Conservation (phyloP, 768 basidiomycete species). For the Jaapia argillacea region DNA sequence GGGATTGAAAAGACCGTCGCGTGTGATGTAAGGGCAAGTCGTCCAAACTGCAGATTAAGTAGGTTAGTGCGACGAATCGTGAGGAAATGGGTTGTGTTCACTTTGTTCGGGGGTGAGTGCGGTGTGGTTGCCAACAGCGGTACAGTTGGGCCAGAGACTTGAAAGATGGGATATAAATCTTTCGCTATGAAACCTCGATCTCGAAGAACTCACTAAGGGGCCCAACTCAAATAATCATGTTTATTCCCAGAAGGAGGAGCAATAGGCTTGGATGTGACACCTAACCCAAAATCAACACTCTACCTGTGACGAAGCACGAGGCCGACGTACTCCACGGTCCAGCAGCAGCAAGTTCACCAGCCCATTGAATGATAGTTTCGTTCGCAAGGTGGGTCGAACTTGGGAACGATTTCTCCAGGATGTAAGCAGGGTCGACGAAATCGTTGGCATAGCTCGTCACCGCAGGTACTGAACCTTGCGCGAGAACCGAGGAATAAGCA, state of each 20-base stretch:
- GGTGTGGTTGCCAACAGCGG: conserved; percentile 45
- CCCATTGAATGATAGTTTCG: conserved; percentile 36
- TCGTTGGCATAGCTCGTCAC: conserved; percentile 41
- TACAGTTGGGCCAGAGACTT: conserved; percentile 59
- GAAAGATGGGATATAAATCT: background rate
- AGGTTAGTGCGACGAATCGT: background rate
- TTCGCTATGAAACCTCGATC: no score
- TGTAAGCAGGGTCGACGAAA: conserved; percentile 42
- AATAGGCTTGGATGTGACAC: conserved; percentile 37
- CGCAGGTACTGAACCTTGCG: conserved; percentile 14
- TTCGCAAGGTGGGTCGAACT: conserved; percentile 35
- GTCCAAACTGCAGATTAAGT: conserved; percentile 34
- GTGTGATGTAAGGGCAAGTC: conserved; percentile 42
- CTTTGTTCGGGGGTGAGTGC: conserved; percentile 42
- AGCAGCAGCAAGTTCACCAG: conserved; percentile 26
- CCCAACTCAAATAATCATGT: conserved; percentile 63
- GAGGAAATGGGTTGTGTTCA: conserved; percentile 10
- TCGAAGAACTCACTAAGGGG: conserved; percentile 43
- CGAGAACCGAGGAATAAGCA: no score
- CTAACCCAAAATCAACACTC: conserved; percentile 15
- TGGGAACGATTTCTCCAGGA: conserved; percentile 31
- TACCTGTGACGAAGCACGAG: no score
- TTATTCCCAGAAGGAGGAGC: conserved; percentile 40
- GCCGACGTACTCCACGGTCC: conserved; percentile 65
- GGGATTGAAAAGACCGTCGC: conserved; percentile 58